Percentiles rank a stretch among this genome's conserved stretches.
These are phyloP conservation scores for Astragalus membranaceus DNA, from an alignment of 306 rosid species.

Conservation along the genomic window DNA sequence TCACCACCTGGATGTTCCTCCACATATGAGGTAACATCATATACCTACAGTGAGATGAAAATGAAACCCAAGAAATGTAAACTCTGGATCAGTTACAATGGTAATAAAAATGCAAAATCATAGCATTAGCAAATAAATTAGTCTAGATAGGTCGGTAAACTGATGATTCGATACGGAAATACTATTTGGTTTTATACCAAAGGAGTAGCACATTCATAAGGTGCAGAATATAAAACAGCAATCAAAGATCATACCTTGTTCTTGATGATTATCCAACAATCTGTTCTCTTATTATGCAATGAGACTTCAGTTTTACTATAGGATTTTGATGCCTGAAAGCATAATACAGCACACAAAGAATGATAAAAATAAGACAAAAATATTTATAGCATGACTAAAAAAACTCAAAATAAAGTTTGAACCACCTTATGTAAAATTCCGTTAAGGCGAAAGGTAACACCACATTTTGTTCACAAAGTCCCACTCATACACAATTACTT, in stretches of 20 bases:
- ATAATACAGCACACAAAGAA: conserved; percentile 14
- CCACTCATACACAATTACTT: not conserved
- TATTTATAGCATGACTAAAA: not conserved
- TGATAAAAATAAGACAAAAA: not conserved
- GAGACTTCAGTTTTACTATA: conserved; percentile 58
- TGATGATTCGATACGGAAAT: not conserved
- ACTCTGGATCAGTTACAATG: not conserved
- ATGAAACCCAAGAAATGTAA: not conserved
- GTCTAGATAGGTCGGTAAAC: conserved; percentile 1
- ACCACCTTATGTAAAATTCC: not conserved
- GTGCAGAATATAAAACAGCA: not conserved
- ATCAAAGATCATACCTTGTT: conserved; percentile 46
- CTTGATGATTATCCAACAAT: conserved; percentile 95
- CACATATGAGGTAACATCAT: conserved; percentile 82
- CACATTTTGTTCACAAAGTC: not conserved
- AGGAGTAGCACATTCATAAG: not conserved
- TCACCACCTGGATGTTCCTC: conserved; percentile 99
- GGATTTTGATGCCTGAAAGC: conserved; percentile 46
- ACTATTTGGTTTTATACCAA: conserved; percentile 9
- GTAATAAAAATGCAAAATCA: not conserved
- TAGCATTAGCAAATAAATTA: not conserved
- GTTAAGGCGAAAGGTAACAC: not conserved
- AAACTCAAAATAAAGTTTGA: not conserved
- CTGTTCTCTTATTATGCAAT: conserved; percentile 71
- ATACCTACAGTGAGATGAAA: conserved; percentile 47